phyloP scores from a whole-genome alignment of 139 green algal species.

The Nannochloris sp. region DNA sequence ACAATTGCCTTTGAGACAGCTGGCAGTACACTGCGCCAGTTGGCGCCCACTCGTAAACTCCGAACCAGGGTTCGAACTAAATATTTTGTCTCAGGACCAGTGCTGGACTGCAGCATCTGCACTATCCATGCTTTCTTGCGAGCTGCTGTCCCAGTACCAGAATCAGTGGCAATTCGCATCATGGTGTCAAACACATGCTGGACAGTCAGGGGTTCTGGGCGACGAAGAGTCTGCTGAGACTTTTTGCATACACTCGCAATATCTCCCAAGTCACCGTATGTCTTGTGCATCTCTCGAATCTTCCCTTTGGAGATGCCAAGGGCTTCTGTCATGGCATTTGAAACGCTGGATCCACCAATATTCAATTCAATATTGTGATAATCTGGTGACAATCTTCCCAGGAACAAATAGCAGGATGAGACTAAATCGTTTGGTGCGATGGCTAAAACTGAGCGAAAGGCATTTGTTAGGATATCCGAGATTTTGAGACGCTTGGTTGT shows the following conservation, averaged over 20 bases:
- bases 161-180: constrained; percentile 37
- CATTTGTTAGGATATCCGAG: constrained; percentile 32
- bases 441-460: constrained; percentile 38
- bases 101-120: constrained; percentile 48
- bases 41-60: constrained; percentile 81
- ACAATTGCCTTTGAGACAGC: constrained; percentile 57
- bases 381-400: constrained; percentile 62
- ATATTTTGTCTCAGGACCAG: constrained; percentile 61
- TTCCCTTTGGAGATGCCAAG: constrained; percentile 40
- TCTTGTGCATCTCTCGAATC: constrained; percentile 61
- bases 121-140: constrained; percentile 45
- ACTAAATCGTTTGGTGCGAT: constrained; percentile 54
- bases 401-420: constrained; percentile 52
- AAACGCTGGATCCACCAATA: constrained; percentile 53
- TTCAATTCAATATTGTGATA: constrained; percentile 40
- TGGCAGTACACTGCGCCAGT: constrained; percentile 65
- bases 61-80: constrained; percentile 63
- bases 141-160: constrained; percentile 29
- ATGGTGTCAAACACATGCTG: constrained; percentile 46
- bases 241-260: constrained; percentile 59
- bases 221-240: constrained; percentile 53
- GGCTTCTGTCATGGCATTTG: constrained; percentile 40
- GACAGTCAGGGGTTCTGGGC: constrained; percentile 54
- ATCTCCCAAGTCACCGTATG: constrained; percentile 73
- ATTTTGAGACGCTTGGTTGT: constrained; percentile 67